Conservation (phyloP, 441 rosid species). For the Adansonia rubrostipa region DNA sequence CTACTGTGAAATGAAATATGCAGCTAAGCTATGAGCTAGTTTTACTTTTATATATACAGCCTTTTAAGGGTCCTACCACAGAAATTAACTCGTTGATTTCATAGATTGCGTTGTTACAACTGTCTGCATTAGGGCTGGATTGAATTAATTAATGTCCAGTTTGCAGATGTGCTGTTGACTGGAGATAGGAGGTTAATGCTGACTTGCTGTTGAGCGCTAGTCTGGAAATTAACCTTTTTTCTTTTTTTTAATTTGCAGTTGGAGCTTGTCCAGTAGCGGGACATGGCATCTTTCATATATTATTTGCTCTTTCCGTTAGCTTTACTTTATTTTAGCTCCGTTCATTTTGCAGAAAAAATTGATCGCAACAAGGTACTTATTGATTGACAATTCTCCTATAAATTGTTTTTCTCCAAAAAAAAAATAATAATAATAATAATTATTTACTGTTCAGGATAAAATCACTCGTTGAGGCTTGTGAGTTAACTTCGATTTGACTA, state of each 20-base stretch:
- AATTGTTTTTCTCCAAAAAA: constrained; percentile 5
- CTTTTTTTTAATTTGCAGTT: constrained; percentile 19
- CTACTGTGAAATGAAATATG: constrained; percentile 21
- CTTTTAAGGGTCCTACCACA: constrained; percentile 28
- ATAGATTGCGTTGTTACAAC: constrained; percentile 20
- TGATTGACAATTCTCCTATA: too few species aligned
- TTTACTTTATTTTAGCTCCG: too few species aligned
- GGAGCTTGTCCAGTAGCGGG: constrained; percentile 38
- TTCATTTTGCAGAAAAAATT: too few species aligned
- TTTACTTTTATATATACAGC: too few species aligned
- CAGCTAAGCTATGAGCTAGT: too few species aligned
- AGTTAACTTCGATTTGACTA: constrained; percentile 6
- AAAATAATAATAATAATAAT: not conserved
- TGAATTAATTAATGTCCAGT: constrained; percentile 23
- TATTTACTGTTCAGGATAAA: too few species aligned
- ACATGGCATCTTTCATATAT: constrained; percentile 12
- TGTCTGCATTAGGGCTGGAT: constrained; percentile 9
- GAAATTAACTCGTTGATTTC: constrained; percentile 27
- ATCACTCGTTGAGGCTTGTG: not conserved
- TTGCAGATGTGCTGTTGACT: constrained; percentile 27
- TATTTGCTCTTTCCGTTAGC: too few species aligned
- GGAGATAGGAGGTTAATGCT: constrained; percentile 19
- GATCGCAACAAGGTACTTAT: too few species aligned
- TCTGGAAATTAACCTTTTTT: not conserved
- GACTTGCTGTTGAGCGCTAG: constrained; percentile 26